phyloP scores from a whole-genome alignment of 2,329 filamentous ascomycete genomes.

The Plectosphaerella plurivora region DNA sequence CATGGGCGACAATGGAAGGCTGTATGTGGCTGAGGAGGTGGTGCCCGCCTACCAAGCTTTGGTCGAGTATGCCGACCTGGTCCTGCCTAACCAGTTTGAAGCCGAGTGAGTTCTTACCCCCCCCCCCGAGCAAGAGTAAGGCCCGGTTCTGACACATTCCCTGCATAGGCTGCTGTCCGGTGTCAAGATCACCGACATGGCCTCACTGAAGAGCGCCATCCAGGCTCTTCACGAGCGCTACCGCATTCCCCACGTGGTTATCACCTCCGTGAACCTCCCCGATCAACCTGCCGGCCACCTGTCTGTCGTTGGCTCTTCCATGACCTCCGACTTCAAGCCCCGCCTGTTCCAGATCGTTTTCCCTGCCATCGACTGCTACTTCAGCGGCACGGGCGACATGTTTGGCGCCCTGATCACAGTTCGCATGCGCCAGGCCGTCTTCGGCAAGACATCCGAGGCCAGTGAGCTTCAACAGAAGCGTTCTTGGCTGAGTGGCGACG shows the following conservation, averaged over 20 bases:
- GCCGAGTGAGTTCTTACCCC: slow-evolving; percentile 66
- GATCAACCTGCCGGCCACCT: slow-evolving; percentile 49
- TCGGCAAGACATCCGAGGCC: slow-evolving; percentile 25
- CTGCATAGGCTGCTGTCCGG: slow-evolving; percentile 72
- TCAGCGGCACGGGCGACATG: slow-evolving; percentile 97
- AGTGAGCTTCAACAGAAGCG: slow-evolving; percentile 42
- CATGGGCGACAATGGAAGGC: slow-evolving; percentile 90
- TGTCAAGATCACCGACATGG: slow-evolving; percentile 74
- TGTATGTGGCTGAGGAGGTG: slow-evolving; percentile 90
- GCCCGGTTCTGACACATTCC: not conserved
- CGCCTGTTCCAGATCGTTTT: slow-evolving; percentile 88
- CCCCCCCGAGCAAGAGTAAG: not conserved
- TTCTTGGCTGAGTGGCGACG: slow-evolving; percentile 76
- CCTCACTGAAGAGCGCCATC: slow-evolving; percentile 69
- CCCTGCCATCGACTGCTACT: slow-evolving; percentile 86
- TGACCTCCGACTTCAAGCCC: slow-evolving; percentile 56
- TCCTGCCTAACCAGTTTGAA: slow-evolving; percentile 95
- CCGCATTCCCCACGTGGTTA: slow-evolving; percentile 80
- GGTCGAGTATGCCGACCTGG: slow-evolving; percentile 78
- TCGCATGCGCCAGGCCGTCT: slow-evolving; percentile 78
- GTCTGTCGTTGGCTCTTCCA: slow-evolving; percentile 74
- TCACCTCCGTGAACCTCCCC: slow-evolving; percentile 79
- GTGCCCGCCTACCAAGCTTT: slow-evolving; percentile 85
- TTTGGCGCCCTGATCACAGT: slow-evolving; percentile 89
- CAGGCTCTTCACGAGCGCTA: slow-evolving; percentile 71